Base-by-base conservation (phyloP, 2,329 filamentous ascomycete species). In the Penicillium sp. region DNA sequence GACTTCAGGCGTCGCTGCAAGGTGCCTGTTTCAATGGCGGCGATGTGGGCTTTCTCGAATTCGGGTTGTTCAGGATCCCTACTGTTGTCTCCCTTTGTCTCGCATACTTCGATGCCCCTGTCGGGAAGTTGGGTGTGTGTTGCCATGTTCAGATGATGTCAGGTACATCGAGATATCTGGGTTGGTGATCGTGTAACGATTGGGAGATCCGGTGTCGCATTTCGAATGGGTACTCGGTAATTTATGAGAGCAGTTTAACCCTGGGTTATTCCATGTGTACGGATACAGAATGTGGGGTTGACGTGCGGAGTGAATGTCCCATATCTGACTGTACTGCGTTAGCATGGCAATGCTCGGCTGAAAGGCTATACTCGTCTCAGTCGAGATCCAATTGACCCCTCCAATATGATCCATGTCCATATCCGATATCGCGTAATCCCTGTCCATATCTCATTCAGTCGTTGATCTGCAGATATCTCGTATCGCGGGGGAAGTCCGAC, bases 1-100 rank as follows among this genome's bases (percentile, higher is more conserved):
- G 67, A 64, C 45, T 71, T 70, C 31, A 72, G 58, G 36, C 64
- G 62, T 39, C 69, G 58, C 29, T 67, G 52, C 3, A 63, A 41
- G 3, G 73, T 76, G 48, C 58, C 59, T 10, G 58, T 48, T 31
- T 59, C 55, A 12, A 12, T 16, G 16, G 34, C 16, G 41, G 42
- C 27, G 28, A 37, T 13, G 2, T 12, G 19, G 2, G 29, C 38
- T 16, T 50, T 55, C 8, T 44, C 28, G 12, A 27, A 3, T 12
- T 31, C 28, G 1, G 19, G 5, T 3, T 41, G 29, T 3, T 25
- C 25, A 22, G 34, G 22, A 13, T 47, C 13, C 12, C 16, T 25
- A 10, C 16, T 5, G 16, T 44, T 19, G 8, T 8, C 14, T 10
- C 5, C 19, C n/a, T 35, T 49, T 7, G 19, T 31, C 9, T 33